Percentiles rank a stretch among this genome's conserved stretches.
phyloP scores from a whole-genome alignment of 257 asterid genomes.

The Coffea canephora region DNA sequence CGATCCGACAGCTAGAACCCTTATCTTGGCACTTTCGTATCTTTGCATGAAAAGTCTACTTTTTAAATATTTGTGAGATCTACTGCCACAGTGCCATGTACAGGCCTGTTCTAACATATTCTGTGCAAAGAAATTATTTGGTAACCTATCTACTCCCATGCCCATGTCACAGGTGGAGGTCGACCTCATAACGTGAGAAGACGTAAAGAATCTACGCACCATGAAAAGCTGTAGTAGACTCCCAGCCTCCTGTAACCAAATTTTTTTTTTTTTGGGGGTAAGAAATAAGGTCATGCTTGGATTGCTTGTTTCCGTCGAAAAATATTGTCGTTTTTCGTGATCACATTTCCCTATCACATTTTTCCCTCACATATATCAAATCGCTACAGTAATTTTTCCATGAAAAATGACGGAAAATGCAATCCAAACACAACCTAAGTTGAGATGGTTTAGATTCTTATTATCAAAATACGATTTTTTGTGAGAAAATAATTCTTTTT shows the following conservation, averaged over 20 bases:
- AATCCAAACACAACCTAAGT: no score
- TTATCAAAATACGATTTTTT: no score
- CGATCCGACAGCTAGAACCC: neutral
- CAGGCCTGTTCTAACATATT: neutral
- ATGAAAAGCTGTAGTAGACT: constrained; percentile 1
- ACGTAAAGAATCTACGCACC: constrained; percentile 20
- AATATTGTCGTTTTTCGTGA: no score
- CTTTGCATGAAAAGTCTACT: neutral
- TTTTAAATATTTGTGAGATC: neutral
- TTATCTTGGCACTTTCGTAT: neutral
- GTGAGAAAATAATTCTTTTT: no score
- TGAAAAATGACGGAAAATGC: no score
- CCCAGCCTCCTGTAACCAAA: neutral
- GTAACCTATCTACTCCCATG: constrained; percentile 13
- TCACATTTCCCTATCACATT: no score
- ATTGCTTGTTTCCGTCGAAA: no score
- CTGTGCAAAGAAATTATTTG: constrained; percentile 19
- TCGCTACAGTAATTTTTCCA: no score
- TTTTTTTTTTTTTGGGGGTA: no score
- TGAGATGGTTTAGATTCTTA: no score
- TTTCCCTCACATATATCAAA: no score
- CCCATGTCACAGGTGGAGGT: constrained; percentile 6
- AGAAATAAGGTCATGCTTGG: no score
- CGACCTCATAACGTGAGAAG: constrained; percentile 12
- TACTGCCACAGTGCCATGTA: neutral